Conservation (phyloP, 495 filamentous ascomycete genomes). For the Trichoderma virens region DNA sequence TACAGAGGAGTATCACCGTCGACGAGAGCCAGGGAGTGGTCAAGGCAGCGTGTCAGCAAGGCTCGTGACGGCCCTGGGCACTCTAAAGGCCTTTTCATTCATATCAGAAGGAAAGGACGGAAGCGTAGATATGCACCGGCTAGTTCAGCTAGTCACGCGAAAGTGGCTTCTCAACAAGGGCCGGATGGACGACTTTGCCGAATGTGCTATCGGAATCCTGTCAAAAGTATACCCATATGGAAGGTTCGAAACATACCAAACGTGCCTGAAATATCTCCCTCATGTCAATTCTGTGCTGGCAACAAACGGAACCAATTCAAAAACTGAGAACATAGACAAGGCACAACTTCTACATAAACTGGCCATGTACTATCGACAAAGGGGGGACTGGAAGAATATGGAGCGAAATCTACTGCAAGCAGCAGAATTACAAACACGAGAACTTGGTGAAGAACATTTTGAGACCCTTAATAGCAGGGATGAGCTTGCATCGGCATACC, state of each 20-base stretch:
- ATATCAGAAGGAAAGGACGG: conserved; percentile 20
- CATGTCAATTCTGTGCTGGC: conserved; percentile 29
- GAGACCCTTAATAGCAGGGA: no score
- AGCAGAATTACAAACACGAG: no score
- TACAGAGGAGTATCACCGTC: conserved; percentile 20
- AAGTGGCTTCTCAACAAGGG: conserved; percentile 35
- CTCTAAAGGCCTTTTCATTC: conserved; percentile 36
- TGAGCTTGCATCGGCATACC: no score
- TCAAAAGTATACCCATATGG: conserved; percentile 27
- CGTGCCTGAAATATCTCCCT: conserved; percentile 30
- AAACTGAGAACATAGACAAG: conserved; percentile 12
- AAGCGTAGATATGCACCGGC: conserved; percentile 32
- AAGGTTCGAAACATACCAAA: conserved; percentile 24
- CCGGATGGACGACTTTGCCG: conserved; percentile 22
- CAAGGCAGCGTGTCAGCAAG: conserved; percentile 13
- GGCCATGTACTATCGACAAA: conserved; percentile 12
- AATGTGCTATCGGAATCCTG: conserved; percentile 24
- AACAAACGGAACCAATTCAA: conserved; percentile 8
- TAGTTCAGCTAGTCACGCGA: conserved; percentile 37
- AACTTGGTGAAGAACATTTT: conserved; percentile 19
- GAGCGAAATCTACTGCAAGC: conserved; percentile 15
- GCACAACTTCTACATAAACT: conserved; percentile 10
- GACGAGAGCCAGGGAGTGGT: background rate
- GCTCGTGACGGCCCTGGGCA: conserved; percentile 28
- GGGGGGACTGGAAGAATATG: no score